Percentiles rank a stretch among this genome's conserved stretches.
Evolutionary conservation across 306 rosid genomes (phyloP).

Genomic region (Quercus ilex): DNA sequence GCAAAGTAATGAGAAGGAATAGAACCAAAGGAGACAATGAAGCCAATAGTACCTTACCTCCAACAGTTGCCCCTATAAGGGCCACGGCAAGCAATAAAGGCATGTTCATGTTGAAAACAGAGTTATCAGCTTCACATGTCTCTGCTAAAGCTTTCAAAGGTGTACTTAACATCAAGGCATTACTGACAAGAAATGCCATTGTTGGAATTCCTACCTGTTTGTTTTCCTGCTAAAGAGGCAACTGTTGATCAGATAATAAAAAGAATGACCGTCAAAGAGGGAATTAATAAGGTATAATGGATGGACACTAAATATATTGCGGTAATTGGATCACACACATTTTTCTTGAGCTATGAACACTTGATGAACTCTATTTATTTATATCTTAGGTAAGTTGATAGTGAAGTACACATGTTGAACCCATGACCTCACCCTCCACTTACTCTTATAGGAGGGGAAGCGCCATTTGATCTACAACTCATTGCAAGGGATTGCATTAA

Average conservation of each 20-base stretch:
- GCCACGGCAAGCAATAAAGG: conserved; percentile 83
- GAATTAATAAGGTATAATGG: background rate
- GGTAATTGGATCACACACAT: background rate
- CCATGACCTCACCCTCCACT: too few relatives aligned
- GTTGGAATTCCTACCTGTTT: conserved; percentile 39
- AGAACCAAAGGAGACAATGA: conserved; percentile 7
- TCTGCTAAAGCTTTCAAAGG: conserved; percentile 84
- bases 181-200: conserved; percentile 41
- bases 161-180: conserved; percentile 54
- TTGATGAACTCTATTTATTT: background rate
- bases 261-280: background rate
- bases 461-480: too few relatives aligned
- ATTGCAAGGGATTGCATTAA: too few relatives aligned
- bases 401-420: too few relatives aligned
- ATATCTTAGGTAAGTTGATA: too few relatives aligned
- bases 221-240: conserved; percentile 46
- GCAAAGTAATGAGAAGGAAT: background rate
- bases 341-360: background rate
- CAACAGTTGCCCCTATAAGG: conserved; percentile 94
- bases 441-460: too few relatives aligned
- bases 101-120: conserved; percentile 81
- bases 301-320: background rate
- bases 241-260: conserved; percentile 9
- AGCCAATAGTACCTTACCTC: conserved; percentile 60
- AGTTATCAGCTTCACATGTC: conserved; percentile 71